phyloP scores from a whole-genome alignment of 345 rosid species.

The Kandelia obovata region DNA sequence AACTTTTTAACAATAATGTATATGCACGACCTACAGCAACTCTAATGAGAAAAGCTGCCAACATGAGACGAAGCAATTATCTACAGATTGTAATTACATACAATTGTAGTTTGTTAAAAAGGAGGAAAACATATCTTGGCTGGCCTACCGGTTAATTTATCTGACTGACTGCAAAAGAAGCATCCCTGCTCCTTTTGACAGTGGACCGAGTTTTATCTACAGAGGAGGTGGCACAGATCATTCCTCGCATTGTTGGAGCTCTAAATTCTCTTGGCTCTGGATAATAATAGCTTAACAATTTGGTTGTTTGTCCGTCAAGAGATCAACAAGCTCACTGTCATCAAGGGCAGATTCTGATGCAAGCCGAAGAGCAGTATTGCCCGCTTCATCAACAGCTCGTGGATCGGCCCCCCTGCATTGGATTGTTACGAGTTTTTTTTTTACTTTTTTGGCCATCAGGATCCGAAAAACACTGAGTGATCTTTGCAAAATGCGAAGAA shows the following conservation, averaged over 20 bases:
- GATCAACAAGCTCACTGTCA: slow-evolving; percentile 41
- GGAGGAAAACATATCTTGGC: neutral
- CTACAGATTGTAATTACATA: neutral
- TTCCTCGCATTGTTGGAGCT: neutral
- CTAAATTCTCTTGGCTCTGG: neutral
- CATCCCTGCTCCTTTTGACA: neutral
- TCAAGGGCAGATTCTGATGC: slow-evolving; percentile 39
- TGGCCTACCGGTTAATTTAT: neutral
- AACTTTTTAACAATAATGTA: too few relatives aligned
- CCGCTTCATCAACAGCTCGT: slow-evolving; percentile 39
- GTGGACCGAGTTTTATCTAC: neutral
- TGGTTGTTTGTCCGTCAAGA: slow-evolving; percentile 39
- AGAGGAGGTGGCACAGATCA: neutral
- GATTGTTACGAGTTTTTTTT: neutral
- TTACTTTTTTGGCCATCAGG: too few relatives aligned
- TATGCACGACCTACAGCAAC: neutral
- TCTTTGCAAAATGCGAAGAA: neutral
- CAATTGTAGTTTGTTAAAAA: neutral
- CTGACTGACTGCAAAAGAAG: too few relatives aligned
- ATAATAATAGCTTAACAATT: neutral
- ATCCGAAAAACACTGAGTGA: neutral
- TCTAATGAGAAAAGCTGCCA: too few relatives aligned
- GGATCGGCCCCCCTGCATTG: slow-evolving; percentile 66
- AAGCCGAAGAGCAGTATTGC: slow-evolving; percentile 42
- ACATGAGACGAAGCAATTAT: slow-evolving; percentile 8